Base-by-base conservation (phyloP, 2,329 filamentous ascomycete genomes). In the Monosporascus ibericus region DNA sequence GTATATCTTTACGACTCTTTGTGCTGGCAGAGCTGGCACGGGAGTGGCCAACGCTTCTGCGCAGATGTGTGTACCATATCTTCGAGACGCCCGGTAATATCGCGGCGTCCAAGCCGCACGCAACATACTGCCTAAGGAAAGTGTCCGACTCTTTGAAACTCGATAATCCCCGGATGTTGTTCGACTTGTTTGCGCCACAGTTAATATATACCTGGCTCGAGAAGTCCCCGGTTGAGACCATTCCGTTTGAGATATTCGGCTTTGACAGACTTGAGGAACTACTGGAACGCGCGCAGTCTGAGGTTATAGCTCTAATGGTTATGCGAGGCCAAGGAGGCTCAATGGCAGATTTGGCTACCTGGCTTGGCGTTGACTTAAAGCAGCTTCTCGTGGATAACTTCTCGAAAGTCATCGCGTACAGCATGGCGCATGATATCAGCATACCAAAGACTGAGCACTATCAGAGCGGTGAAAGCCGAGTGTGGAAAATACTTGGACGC, bases 151-250 rank as follows among this genome's bases (percentile, higher is more conserved):
- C 79, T 0, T 78, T 96, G 36, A 71, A 77, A 0, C 77, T 97
- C 22, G 69, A 77, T 24, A 82, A 83, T 44, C 77, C 90, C 0
- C 82, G 78, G 60, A 80, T 86, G 36, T 73, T 99, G 1, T 96
- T 99, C 64, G 75, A 76, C 6, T 75, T 97, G 0, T 99, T 97
- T 65, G 85, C 90, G 6, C 85, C 92, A 2, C 94, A 99, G 63
- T 77, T 99, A 6, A 74, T 97, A 3, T 96, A 90, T 65, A 96
- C 91, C 0, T 99, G 92, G 92, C 80, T 95, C 3, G 84, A 90
- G 56, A 72, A 72, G 1, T 80, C 86, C 53, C 70, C 73, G 1
- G 73, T 96, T 7, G 75, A 80, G n/a, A 76, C 82, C 3, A 88
- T 99, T 48, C 92, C 94, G 0, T 96, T 82, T 63, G 74, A 78